Evolutionary conservation across 495 filamentous ascomycete genomes (phyloP), one percentile per base, ranked within the genome.

Genomic region (Baudoinia panamericana): DNA sequence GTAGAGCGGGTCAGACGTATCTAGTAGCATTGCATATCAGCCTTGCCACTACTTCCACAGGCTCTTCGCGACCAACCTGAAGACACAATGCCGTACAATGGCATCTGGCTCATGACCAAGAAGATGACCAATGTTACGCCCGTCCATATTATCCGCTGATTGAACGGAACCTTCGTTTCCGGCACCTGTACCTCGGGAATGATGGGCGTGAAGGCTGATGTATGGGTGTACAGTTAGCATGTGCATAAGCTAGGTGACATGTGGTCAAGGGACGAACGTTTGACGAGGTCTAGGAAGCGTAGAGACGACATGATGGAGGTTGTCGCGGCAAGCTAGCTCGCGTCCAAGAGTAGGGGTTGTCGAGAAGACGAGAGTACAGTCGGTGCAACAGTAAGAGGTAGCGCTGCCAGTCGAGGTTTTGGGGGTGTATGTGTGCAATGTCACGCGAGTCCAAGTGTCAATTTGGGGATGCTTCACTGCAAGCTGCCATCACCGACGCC

Each of bases 81-180:
- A 17, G 48, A 63, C 43, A 60, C 57, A 45, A 63, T 61, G 44
- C 56, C 53, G 49, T 58, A 61, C 32, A 59, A 51, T 39, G 92
- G 92, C 90, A 99, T 96, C 67, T 99, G 90, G 67, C 83, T 93
- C 92, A 99, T 99, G 61, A 99, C 88, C 80, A 97, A 71, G 75
- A 96, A 97, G 68, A 95, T 92, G 57, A 95, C 67, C 51, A 95
- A 71, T 41, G 88, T 96, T 64, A 94, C 76, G 60, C 86, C 88
- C 25, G 92, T 99, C 92, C 92, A 99, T 86, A 96, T 93, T 74
- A 96, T 67, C 69, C 92, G 88, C 68, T 96, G 48, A 12, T 55
- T 24, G 76, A 96, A 99, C 50, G 88, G 84, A 35, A 87, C 80
- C 70, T 93, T 94, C 54, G 80, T 78, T 69, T 99, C 90, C 45